A percentile compares a stretch with the other conserved stretches of the same genome.
Conservation (phyloP, 352 stramenopile species). For the Phytophthora sp. region DNA sequence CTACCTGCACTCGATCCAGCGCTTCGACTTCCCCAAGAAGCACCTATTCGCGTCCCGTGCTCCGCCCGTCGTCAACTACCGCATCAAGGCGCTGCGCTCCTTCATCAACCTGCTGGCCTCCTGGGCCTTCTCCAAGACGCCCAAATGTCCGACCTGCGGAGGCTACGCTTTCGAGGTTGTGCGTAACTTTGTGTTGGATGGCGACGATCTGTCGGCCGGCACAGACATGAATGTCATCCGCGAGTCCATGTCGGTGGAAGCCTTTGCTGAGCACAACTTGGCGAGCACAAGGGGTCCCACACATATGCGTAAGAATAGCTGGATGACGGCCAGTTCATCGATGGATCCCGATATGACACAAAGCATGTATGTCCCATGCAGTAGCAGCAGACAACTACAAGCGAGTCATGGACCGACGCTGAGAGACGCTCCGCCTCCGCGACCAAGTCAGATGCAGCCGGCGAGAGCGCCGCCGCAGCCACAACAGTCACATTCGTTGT, state of each 20-base stretch:
- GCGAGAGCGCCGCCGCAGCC: not conserved
- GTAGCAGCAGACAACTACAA: not conserved
- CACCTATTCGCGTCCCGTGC: conserved; percentile 82
- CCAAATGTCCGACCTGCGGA: conserved; percentile 85
- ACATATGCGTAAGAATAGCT: conserved; percentile 53
- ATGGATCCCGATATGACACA: conserved; percentile 41
- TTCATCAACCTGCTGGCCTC: conserved; percentile 84
- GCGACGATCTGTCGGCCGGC: conserved; percentile 52
- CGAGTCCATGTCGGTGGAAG: conserved; percentile 64
- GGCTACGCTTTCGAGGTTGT: conserved; percentile 84
- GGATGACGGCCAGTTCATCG: conserved; percentile 52
- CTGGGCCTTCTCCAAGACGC: conserved; percentile 82
- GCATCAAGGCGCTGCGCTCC: conserved; percentile 80
- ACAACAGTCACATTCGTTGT: not conserved
- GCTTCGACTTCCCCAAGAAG: conserved; percentile 89
- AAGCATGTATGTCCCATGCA: conserved; percentile 35
- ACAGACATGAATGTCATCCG: conserved; percentile 75
- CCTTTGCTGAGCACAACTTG: conserved; percentile 49
- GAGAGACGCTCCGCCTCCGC: conserved; percentile 6
- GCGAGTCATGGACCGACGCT: conserved; percentile 8
- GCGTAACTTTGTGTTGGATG: conserved; percentile 79
- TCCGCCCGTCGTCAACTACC: conserved; percentile 85
- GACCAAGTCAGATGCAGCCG: conserved; percentile 2
- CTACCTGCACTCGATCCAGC: conserved; percentile 77
- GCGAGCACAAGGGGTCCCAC: conserved; percentile 33